These are phyloP conservation scores for Citrus inodora DNA, from an alignment of 345 rosid genomes.

Conservation along the genomic window DNA sequence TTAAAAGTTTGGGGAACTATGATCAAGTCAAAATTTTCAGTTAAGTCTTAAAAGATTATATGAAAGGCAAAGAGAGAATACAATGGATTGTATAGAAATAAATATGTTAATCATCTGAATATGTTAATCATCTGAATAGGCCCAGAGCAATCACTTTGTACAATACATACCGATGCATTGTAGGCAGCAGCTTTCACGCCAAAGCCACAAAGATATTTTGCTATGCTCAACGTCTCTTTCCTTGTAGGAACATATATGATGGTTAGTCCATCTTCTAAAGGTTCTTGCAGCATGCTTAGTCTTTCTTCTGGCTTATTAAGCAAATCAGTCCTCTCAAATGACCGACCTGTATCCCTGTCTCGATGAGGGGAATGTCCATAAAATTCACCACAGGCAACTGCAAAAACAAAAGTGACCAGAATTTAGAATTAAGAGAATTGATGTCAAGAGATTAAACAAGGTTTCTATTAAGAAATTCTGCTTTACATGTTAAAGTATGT, in stretches of 20 bases:
- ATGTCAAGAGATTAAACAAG: neutral
- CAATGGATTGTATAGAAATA: neutral
- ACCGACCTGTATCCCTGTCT: constrained; percentile 22
- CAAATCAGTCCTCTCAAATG: constrained; percentile 24
- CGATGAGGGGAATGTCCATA: constrained; percentile 33
- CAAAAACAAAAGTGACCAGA: constrained; percentile 21
- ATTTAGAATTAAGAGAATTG: neutral
- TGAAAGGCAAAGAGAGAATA: neutral
- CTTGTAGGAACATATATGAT: constrained; percentile 90
- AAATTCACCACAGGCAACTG: constrained; percentile 81
- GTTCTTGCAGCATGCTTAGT: constrained; percentile 32
- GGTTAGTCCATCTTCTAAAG: constrained; percentile 61
- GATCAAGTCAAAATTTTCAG: neutral
- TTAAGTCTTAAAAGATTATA: neutral
- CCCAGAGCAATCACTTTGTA: neutral
- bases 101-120: neutral
- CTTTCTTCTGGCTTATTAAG: constrained; percentile 39
- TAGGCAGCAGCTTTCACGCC: constrained; percentile 92
- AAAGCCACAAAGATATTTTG: constrained; percentile 53
- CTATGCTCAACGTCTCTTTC: constrained; percentile 67
- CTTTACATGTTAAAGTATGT: neutral
- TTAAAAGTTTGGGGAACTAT: neutral
- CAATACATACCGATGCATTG: constrained; percentile 61
- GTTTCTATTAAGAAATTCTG: neutral
- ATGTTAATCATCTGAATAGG: neutral